Conservation (phyloP, 305 asterid genomes). For the Fraxinus xanthoxyloides region DNA sequence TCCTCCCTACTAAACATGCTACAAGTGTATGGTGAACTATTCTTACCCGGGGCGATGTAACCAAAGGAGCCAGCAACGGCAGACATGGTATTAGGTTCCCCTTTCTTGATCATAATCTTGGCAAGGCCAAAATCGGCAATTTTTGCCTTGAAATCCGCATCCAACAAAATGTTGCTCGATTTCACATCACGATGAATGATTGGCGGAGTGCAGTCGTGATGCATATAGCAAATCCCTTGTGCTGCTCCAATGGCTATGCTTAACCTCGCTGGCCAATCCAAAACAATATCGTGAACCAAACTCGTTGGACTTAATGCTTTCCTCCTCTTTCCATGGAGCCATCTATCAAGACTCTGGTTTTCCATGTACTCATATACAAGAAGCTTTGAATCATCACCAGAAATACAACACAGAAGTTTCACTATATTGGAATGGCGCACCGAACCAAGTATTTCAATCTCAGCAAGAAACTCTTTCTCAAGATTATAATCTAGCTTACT, state of each 20-base stretch:
- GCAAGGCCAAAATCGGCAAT: slow-evolving; percentile 94
- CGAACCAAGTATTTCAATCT: slow-evolving; percentile 70
- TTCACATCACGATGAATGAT: slow-evolving; percentile 85
- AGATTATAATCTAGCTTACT: slow-evolving; percentile 40
- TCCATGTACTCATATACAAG: slow-evolving; percentile 90
- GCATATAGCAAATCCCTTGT: slow-evolving; percentile 86
- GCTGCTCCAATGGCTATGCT: slow-evolving; percentile 77
- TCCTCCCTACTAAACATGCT: neutral
- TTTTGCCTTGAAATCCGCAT: slow-evolving; percentile 62
- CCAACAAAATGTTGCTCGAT: slow-evolving; percentile 88
- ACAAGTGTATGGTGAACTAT: neutral
- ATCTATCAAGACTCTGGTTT: slow-evolving; percentile 72
- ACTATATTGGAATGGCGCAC: slow-evolving; percentile 84
- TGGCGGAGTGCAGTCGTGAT: slow-evolving; percentile 77
- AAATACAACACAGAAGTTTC: slow-evolving; percentile 80
- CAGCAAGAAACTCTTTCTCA: slow-evolving; percentile 77
- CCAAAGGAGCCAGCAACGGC: slow-evolving; percentile 87
- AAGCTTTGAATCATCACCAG: slow-evolving; percentile 70
- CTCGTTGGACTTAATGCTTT: slow-evolving; percentile 8
- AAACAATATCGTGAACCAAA: slow-evolving; percentile 21
- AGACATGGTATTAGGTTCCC: slow-evolving; percentile 77
- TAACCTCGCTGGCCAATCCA: slow-evolving; percentile 84
- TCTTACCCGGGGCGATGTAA: slow-evolving; percentile 82
- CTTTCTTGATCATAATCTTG: slow-evolving; percentile 63
- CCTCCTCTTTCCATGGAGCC: slow-evolving; percentile 65